Conservation (phyloP, 768 basidiomycete genomes). For the Porphyrellus cyaneotinctus region DNA sequence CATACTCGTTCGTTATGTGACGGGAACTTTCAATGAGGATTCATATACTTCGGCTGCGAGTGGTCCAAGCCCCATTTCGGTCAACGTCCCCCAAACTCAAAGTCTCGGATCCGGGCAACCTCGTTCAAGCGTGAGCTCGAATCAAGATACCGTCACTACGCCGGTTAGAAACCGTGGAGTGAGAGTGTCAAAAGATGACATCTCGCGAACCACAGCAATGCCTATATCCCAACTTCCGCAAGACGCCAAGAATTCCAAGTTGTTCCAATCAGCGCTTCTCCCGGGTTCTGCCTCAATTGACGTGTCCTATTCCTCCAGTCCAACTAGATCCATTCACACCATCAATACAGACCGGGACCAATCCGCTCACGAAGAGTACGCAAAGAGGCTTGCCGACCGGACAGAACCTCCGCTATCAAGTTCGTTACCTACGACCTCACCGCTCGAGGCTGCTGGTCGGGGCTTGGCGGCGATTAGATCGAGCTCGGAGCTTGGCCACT, state of each 20-base stretch:
- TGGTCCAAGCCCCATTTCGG: constrained; percentile 27
- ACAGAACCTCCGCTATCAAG: constrained; percentile 61
- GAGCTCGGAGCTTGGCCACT: constrained; percentile 81
- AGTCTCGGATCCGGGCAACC: constrained; percentile 38
- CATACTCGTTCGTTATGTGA: constrained; percentile 84
- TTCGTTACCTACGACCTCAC: constrained; percentile 49
- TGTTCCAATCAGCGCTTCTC: constrained; percentile 46
- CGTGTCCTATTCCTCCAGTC: constrained; percentile 44
- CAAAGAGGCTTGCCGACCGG: constrained; percentile 43
- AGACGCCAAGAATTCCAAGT: constrained; percentile 54
- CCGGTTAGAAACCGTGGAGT: constrained; percentile 32
- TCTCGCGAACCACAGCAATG: constrained; percentile 48
- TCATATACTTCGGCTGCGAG: constrained; percentile 41
- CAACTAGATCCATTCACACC: constrained; percentile 50
- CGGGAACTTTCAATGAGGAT: constrained; percentile 76
- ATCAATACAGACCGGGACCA: constrained; percentile 34
- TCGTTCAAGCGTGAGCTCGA: constrained; percentile 55
- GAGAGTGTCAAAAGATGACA: constrained; percentile 59
- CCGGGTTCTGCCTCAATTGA: constrained; percentile 22
- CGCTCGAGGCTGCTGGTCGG: constrained; percentile 36
- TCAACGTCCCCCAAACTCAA: constrained; percentile 25
- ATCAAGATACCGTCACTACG: constrained; percentile 24
- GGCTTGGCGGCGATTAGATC: constrained; percentile 44
- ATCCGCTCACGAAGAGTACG: constrained; percentile 21
- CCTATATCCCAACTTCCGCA: constrained; percentile 55